These are phyloP conservation scores for Whalleya microplaca DNA, from an alignment of 2,329 filamentous ascomycete species.

Conservation along the genomic window DNA sequence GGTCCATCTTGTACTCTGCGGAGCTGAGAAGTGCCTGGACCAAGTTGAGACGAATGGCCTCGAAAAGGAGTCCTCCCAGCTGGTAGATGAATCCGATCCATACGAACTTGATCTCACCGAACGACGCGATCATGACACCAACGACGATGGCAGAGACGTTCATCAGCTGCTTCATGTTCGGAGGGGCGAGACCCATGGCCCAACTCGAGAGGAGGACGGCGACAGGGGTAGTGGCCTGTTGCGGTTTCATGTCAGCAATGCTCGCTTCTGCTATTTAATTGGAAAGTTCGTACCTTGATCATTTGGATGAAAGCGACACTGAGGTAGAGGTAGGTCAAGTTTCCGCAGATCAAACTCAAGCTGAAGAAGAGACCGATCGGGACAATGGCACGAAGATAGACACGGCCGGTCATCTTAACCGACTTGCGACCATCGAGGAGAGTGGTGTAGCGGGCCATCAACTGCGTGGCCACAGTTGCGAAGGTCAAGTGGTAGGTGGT, in stretches of 20 bases:
- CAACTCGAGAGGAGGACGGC: constrained; percentile 90
- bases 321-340: constrained; percentile 92
- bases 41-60: constrained; percentile 82
- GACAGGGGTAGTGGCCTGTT: constrained; percentile 87
- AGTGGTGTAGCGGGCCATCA: constrained; percentile 86
- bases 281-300: constrained; percentile 72
- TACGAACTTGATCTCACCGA: constrained; percentile 95
- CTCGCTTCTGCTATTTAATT: neutral
- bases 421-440: constrained; percentile 93
- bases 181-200: constrained; percentile 80
- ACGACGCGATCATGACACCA: constrained; percentile 90
- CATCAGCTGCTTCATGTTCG: constrained; percentile 83
- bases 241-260: constrained; percentile 12
- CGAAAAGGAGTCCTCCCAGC: constrained; percentile 76
- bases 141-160: constrained; percentile 96
- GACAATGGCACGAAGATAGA: constrained; percentile 91
- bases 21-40: constrained; percentile 82
- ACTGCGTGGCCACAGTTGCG: constrained; percentile 90
- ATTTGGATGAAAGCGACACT: constrained; percentile 98
- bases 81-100: constrained; percentile 80
- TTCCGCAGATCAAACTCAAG: constrained; percentile 93
- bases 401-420: constrained; percentile 93
- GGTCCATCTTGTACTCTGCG: constrained; percentile 90
- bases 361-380: constrained; percentile 97
- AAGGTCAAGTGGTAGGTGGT: constrained; percentile 96